Base-by-base conservation (phyloP, 2,329 filamentous ascomycete species). In the Dactylonectria estremocensis region DNA sequence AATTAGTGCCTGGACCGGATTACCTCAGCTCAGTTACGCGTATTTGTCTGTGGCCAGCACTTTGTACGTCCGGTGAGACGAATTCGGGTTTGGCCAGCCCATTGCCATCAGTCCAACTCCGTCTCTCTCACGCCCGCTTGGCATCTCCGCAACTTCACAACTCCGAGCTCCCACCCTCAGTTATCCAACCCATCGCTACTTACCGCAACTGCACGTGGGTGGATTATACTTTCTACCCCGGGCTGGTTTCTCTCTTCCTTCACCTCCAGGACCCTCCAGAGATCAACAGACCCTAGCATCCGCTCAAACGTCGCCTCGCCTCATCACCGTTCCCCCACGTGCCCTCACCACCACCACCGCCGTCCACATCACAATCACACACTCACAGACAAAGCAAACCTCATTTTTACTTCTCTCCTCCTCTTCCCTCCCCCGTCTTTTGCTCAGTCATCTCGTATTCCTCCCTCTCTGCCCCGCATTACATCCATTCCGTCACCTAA, bases 371-470 rank as follows among this genome's bases (percentile, higher is more conserved):
- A 20, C 22, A 20, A n/a, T 14, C 45, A 52, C 50, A 33, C 55
- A 28, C 24, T 40, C 18, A 13, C n/a, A 35, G 33, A 10, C 16
- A 53, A 33, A 52, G 22, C 14, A 50, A 50, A 10, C 22, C 10
- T 18, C n/a, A 6, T 28, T 18, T 11, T 18, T 35, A 10, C 31
- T 35, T 35, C 16, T 35, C 31, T 53, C 28, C n/a, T 22, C 18
- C 50, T 35, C 18, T 46, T 13, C 13, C 8, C 45, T 46, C 45
- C n/a, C 40, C 40, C 40, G 40, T 35, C 37, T 43, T 28, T 24
- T 45, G 48, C 48, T 18, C 11, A 37, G 35, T 48, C 35, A 20
- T 57, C 54, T 64, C 60, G 56, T 60, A 61, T 60, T 64, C 18
- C 50, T 57, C 37, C 46, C 52, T 60, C 37, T 56, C 49, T 50